These are phyloP conservation scores for Russula foetens DNA, from an alignment of 768 basidiomycete species.

Conservation along the genomic window DNA sequence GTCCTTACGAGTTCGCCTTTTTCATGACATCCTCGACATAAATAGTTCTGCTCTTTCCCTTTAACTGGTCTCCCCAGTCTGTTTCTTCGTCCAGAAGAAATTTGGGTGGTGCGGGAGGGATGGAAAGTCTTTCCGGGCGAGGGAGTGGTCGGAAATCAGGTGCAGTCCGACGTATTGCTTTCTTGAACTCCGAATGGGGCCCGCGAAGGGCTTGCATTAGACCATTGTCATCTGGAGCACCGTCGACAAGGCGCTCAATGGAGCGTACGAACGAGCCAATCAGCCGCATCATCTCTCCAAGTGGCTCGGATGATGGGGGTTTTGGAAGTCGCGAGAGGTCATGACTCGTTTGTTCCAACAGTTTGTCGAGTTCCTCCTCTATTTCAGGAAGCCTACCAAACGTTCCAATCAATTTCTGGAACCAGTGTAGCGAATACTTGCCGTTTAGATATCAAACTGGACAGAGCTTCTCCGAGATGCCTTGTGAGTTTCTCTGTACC, in stretches of 20 bases:
- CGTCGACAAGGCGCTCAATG: conserved; percentile 39
- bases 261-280: conserved; percentile 39
- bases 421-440: background rate
- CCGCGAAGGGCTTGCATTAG: conserved; percentile 47
- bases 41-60: conserved; percentile 23
- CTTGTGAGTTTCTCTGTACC: conserved; percentile 15
- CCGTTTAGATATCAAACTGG: conserved; percentile 14
- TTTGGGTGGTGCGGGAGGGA: conserved; percentile 5
- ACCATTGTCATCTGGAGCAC: conserved; percentile 41
- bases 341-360: conserved; percentile 31
- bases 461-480: conserved; percentile 4
- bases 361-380: conserved; percentile 41
- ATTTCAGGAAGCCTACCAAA: conserved; percentile 48
- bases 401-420: background rate
- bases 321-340: conserved; percentile 31
- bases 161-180: conserved; percentile 38
- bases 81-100: conserved; percentile 39
- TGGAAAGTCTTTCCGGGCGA: background rate
- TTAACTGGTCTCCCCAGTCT: conserved; percentile 19
- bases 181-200: conserved; percentile 38
- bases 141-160: conserved; percentile 49
- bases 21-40: conserved; percentile 42
- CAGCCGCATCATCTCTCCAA: conserved; percentile 41
- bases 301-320: conserved; percentile 45
- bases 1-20: conserved; percentile 34